Conservation (phyloP, 805 yeast species). For the Tetrapisispora iriomotensis region DNA sequence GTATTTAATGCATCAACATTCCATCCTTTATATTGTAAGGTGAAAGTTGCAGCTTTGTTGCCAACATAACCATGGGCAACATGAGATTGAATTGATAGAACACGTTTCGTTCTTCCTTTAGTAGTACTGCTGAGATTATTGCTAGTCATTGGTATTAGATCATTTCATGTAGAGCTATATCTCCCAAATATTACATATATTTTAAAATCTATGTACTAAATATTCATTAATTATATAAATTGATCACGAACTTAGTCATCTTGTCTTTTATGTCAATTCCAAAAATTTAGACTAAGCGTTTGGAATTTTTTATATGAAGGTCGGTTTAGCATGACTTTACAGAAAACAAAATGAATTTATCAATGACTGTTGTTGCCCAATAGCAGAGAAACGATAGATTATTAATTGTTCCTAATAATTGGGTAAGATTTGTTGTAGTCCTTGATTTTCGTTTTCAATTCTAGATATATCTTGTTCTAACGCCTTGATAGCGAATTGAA, state of each 20-base stretch:
- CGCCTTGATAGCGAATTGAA: conserved; percentile 24
- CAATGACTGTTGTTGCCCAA: too few species aligned
- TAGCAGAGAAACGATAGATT: too few species aligned
- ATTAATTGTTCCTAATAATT: conserved; percentile 2
- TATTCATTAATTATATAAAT: too few species aligned
- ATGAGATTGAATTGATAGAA: conserved; percentile 70
- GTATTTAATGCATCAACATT: conserved; percentile 86
- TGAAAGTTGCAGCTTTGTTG: conserved; percentile 81
- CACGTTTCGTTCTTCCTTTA: conserved; percentile 1
- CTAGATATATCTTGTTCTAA: conserved; percentile 29
- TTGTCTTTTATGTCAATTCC: too few species aligned
- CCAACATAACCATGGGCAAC: conserved; percentile 96
- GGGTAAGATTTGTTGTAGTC: conserved; percentile 12
- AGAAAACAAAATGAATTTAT: not conserved
- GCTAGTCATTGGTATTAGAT: not conserved
- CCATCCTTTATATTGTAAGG: conserved; percentile 82
- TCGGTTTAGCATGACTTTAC: too few species aligned
- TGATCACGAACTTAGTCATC: too few species aligned
- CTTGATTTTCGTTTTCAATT: conserved; percentile 24
- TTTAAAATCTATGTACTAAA: too few species aligned
- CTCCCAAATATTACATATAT: too few species aligned
- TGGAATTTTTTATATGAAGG: too few species aligned
- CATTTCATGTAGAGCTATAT: too few species aligned
- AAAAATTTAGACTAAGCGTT: too few species aligned
- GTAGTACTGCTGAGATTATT: not conserved